Evolutionary conservation across 23 red algal species (phyloP).

Genomic region (Gracilaria vermiculophylla): DNA sequence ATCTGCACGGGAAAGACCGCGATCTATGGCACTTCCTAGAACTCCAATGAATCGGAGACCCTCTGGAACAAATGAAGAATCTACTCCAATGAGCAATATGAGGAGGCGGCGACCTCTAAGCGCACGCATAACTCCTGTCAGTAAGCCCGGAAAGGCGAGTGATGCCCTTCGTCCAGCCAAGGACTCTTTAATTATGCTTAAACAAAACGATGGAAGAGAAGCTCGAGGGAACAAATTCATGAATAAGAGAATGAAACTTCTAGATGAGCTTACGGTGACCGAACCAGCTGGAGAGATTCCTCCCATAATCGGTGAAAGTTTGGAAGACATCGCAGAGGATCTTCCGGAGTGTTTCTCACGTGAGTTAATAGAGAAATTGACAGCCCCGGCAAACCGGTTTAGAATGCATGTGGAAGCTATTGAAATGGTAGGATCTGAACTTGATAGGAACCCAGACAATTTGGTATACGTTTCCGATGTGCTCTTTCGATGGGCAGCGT

Average conservation of each 20-base stretch:
- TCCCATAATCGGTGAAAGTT: conserved; percentile 40
- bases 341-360: conserved; percentile 51
- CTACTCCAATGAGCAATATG: not conserved
- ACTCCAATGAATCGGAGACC: conserved; percentile 37
- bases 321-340: conserved; percentile 53
- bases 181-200: conserved; percentile 1
- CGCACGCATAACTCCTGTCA: conserved; percentile 35
- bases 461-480: conserved; percentile 37
- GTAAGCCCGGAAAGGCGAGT: not conserved
- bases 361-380: conserved; percentile 48
- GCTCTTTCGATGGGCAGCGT: conserved; percentile 67
- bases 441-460: conserved; percentile 54
- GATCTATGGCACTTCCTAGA: conserved; percentile 43
- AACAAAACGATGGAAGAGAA: conserved; percentile 35
- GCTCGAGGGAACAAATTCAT: conserved; percentile 24
- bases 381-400: conserved; percentile 68
- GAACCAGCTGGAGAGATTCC: conserved; percentile 36
- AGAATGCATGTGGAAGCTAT: conserved; percentile 71
- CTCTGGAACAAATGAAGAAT: conserved; percentile 4
- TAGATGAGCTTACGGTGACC: conserved; percentile 24
- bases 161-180: not conserved
- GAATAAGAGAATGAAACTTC: conserved; percentile 36
- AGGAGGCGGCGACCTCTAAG: conserved; percentile 29
- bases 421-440: conserved; percentile 30
- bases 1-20: conserved; percentile 28